phyloP scores from a whole-genome alignment of 179 eudicot genomes.

The Kewa caespitosa region DNA sequence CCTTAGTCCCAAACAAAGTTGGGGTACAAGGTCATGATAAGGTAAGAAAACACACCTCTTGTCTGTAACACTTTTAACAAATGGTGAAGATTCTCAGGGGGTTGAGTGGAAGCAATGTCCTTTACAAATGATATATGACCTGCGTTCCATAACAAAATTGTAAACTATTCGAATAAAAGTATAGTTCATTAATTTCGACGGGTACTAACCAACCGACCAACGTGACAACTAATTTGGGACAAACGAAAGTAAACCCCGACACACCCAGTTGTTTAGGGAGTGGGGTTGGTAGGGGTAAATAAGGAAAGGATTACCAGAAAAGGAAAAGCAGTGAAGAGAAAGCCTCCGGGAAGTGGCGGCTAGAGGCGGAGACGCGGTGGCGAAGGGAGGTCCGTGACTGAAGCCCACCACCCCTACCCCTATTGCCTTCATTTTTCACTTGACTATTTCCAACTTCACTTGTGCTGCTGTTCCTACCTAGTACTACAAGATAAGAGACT shows the following conservation, averaged over 20 bases:
- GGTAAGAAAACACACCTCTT: slow-evolving; percentile 51
- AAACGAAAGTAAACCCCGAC: not conserved
- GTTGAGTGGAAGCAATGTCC: slow-evolving; percentile 71
- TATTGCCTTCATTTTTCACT: slow-evolving; percentile 29
- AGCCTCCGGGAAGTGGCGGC: not conserved
- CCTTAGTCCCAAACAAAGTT: too few relatives aligned
- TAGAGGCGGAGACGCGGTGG: slow-evolving; percentile 26
- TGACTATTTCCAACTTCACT: too few relatives aligned
- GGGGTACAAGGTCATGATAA: too few relatives aligned
- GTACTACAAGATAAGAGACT: too few relatives aligned
- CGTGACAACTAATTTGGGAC: not conserved
- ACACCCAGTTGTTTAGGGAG: not conserved
- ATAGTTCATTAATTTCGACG: not conserved
- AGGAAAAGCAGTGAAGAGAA: slow-evolving; percentile 34
- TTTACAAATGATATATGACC: slow-evolving; percentile 77
- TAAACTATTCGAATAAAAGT: too few relatives aligned
- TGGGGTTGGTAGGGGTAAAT: too few relatives aligned
- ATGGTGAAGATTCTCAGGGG: slow-evolving; percentile 79
- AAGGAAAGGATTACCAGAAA: slow-evolving; percentile 27
- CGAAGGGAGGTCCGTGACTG: slow-evolving; percentile 24
- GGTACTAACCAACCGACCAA: not conserved
- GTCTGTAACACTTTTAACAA: slow-evolving; percentile 75
- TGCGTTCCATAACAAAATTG: slow-evolving; percentile 30
- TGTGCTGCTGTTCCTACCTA: too few relatives aligned
- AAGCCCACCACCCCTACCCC: slow-evolving; percentile 29